Evolutionary conservation across 208 protist genomes (phyloP), one percentile per base, ranked within the genome.

Genomic region (Leishmania arabica): DNA sequence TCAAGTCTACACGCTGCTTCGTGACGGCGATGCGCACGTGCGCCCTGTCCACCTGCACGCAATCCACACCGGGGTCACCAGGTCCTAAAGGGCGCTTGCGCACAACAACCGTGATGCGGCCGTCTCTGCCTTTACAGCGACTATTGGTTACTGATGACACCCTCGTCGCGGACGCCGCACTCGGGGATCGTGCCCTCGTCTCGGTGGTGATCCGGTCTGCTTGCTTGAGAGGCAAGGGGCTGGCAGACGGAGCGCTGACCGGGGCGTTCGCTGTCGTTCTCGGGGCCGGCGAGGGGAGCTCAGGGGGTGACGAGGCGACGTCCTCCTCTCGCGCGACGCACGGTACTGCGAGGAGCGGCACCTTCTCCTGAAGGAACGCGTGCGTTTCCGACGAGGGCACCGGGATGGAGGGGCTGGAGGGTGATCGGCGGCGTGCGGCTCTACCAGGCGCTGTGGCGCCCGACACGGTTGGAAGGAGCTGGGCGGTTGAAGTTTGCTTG

Each of bases 1-100:
- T 95, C n/a, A 99, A 82, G 87, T 99, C 98, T 21, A 99, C 91
- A 49, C 97, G 95, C 45, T 96, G 89, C 84, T 96, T 97, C 27
- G 81, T 88, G 47, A 95, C 88, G 24, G 84, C 77, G 15, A 98
- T 70, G 74, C 81, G 80, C 0, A 97, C 66, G 77, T 90, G 76
- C 42, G 84, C 89, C 27, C 80, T 70, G 42, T 87, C 79, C 4
- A 97, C 88, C 37, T 80, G 60, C 40, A 92, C 84, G 40, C 93
- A 93, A 82, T 96, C 86, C 42, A 51, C 73, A 73, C 87, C 86
- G n/a, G 54, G 68, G 51, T 95, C 95, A 11, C 74, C 83, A 0
- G 83, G 45, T 34, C 77, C 82, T 31, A 98, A 64, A 24, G 96
- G 96, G 1, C 96, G 86, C 83, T 98, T 98, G 69, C 96, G 92